Percentiles rank a stretch among this genome's conserved stretches.
Evolutionary conservation across 2,329 filamentous ascomycete species (phyloP).

Genomic region (Diaporthe eres): DNA sequence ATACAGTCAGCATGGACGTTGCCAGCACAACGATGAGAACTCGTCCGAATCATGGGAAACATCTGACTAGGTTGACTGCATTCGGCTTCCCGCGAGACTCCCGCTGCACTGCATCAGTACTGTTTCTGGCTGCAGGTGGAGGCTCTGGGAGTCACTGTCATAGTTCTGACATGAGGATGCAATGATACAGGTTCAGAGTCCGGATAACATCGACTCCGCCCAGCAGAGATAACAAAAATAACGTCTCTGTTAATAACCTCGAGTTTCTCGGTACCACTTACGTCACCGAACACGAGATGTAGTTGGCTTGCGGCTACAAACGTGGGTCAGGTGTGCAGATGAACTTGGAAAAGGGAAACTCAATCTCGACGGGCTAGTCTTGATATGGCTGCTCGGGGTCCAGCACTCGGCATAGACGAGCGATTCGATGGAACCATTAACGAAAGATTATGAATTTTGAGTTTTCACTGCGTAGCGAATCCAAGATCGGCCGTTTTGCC

Average conservation of each 20-base stretch:
- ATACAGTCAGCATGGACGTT: background rate
- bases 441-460: background rate
- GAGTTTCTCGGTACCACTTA: constrained; percentile 1
- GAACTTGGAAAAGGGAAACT: constrained; percentile 8
- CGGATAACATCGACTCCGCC: constrained; percentile 1
- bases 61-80: constrained; percentile 1
- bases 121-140: constrained; percentile 4
- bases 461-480: constrained; percentile 18
- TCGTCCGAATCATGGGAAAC: constrained; percentile 1
- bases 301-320: constrained; percentile 13
- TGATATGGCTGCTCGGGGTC: constrained; percentile 2
- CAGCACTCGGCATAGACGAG: background rate
- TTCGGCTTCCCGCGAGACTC: background rate
- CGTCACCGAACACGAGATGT: constrained; percentile 26
- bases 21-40: background rate
- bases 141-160: background rate
- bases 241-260: background rate
- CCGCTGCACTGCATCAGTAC: background rate
- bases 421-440: constrained; percentile 16
- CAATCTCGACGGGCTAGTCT: constrained; percentile 18
- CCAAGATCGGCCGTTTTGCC: constrained; percentile 25
- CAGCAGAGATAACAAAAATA: background rate
- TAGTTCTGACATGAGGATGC: background rate
- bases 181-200: background rate
- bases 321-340: constrained; percentile 21